Conservation (phyloP, 306 rosid species). For the Fragaria iinumae region DNA sequence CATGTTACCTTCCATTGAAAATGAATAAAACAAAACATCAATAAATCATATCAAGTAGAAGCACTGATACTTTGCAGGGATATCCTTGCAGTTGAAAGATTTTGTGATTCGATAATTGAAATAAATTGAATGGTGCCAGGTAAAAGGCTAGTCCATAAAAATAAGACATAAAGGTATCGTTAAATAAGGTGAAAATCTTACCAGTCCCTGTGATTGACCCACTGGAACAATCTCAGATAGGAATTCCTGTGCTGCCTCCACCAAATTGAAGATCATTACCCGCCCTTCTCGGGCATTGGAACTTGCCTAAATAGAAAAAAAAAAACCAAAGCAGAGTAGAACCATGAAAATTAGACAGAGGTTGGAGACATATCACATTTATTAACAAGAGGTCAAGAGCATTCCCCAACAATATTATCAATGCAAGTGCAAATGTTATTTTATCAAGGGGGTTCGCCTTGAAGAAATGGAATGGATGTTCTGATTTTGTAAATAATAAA, state of each 20-base stretch:
- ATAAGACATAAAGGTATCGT: neutral
- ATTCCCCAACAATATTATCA: neutral
- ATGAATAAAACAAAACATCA: constrained; percentile 24
- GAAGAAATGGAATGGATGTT: neutral
- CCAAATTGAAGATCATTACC: constrained; percentile 90
- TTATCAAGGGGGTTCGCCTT: neutral
- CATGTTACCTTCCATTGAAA: constrained; percentile 45
- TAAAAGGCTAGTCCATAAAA: neutral
- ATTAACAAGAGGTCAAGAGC: too few species aligned
- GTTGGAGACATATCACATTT: neutral
- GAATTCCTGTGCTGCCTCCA: constrained; percentile 97
- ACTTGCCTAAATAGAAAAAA: constrained; percentile 57
- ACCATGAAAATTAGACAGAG: neutral
- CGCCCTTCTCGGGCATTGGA: constrained; percentile 91
- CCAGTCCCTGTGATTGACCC: constrained; percentile 53
- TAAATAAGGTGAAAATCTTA: constrained; percentile 29
- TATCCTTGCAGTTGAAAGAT: neutral
- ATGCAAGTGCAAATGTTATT: neutral
- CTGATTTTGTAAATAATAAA: neutral
- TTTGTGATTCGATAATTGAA: neutral
- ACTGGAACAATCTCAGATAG: constrained; percentile 73
- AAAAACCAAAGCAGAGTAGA: neutral
- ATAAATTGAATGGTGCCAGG: neutral
- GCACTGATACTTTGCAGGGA: neutral
- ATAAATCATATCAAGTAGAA: constrained; percentile 21